These are phyloP conservation scores for Aspergillus flavus DNA, from an alignment of 2,329 filamentous ascomycete species.

Conservation along the genomic window DNA sequence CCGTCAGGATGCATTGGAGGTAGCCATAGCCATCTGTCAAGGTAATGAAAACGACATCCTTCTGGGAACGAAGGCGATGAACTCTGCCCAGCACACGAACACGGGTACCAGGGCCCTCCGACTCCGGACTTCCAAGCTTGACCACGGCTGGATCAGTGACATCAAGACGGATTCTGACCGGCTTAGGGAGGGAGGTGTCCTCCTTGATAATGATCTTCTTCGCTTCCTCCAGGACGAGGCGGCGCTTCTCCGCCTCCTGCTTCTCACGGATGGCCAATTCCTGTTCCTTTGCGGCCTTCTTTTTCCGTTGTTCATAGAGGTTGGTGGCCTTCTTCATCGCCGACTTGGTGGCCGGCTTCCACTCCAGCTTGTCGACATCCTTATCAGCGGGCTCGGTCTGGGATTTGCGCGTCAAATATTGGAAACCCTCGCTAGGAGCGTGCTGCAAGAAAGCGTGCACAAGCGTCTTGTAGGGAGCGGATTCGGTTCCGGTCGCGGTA, in stretches of 20 bases:
- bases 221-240: constrained; percentile 75
- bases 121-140: constrained; percentile 58
- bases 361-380: constrained; percentile 69
- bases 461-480: constrained; percentile 79
- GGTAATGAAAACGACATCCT: constrained; percentile 84
- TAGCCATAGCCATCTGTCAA: constrained; percentile 81
- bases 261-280: constrained; percentile 72
- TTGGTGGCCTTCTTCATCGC: constrained; percentile 83
- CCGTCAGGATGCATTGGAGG: constrained; percentile 81
- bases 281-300: constrained; percentile 79
- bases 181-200: constrained; percentile 71
- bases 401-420: constrained; percentile 71
- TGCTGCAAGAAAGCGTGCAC: constrained; percentile 75
- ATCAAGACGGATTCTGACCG: constrained; percentile 74
- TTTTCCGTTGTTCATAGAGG: constrained; percentile 74
- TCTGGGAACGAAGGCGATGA: constrained; percentile 78
- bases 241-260: constrained; percentile 71
- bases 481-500: constrained; percentile 67
- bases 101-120: constrained; percentile 66
- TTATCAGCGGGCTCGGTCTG: constrained; percentile 62
- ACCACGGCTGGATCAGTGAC: constrained; percentile 65
- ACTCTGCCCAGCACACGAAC: constrained; percentile 82
- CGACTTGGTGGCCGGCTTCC: constrained; percentile 81
- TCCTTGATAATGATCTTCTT: constrained; percentile 75
- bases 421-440: constrained; percentile 58